These are phyloP conservation scores for Tremella yokohamensis DNA, from an alignment of 768 basidiomycete genomes.

Conservation along the genomic window DNA sequence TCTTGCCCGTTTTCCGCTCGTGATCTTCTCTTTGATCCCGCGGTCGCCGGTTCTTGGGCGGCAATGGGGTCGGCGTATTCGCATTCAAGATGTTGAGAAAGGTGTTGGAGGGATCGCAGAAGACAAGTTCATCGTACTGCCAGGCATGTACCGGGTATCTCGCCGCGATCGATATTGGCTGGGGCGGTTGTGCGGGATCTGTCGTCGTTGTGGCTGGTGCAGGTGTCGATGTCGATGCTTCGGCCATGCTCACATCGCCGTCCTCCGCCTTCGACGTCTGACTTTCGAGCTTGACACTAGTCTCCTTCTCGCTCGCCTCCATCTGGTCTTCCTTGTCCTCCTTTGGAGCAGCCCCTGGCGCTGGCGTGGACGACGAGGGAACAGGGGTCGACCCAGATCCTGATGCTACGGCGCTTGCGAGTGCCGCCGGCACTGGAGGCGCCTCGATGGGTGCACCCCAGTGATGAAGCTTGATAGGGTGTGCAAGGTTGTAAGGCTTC, in stretches of 20 bases:
- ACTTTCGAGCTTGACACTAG: not conserved
- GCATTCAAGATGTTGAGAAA: constrained; percentile 76
- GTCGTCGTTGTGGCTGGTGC: not conserved
- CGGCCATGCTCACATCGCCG: not conserved
- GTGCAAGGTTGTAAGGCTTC: constrained; percentile 79
- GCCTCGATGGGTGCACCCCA: constrained; percentile 44
- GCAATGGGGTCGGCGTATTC: constrained; percentile 79
- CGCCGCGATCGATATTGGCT: constrained; percentile 25
- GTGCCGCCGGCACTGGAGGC: constrained; percentile 9
- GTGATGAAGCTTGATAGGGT: constrained; percentile 83
- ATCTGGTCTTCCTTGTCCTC: not conserved
- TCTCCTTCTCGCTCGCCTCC: constrained; percentile 2
- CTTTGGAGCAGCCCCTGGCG: not conserved
- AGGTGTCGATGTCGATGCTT: constrained; percentile 1
- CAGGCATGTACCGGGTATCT: constrained; percentile 71
- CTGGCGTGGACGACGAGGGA: not conserved
- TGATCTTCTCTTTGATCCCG: constrained; percentile 38
- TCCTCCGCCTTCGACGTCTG: not conserved
- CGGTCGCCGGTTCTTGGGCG: constrained; percentile 47
- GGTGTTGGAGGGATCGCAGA: constrained; percentile 82
- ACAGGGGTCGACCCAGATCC: not conserved
- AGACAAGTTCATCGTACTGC: constrained; percentile 99
- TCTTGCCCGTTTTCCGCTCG: constrained; percentile 7
- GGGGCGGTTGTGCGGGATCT: not conserved
- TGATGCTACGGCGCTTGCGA: not conserved